Evolutionary conservation across 805 yeast species (phyloP), one percentile per base, ranked within the genome.

Genomic region (Komagataella pastoris): DNA sequence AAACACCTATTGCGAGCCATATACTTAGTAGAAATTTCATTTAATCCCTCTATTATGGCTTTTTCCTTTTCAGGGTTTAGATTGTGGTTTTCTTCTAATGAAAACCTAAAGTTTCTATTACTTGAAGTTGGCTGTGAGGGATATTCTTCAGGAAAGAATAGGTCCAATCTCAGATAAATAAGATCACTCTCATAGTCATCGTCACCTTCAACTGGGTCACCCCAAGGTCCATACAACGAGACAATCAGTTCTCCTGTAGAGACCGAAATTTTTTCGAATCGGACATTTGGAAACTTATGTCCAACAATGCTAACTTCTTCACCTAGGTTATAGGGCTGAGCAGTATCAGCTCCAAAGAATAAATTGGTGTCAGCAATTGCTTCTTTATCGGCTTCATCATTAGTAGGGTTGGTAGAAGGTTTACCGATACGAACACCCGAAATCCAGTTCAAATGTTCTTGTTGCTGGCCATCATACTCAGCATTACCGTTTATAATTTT

Each of bases 261-360:
- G 0, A 91, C 95, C 2, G 93, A 82, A 5, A 93, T 89, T 57
- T 81, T 81, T 61, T 91, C 98, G 63, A 93, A 89, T 1, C 82
- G 70, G 3, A 93, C 76, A 57, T 85, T 88, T 1, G 97, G 96
- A 62, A 90, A 89, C 58, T 86, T 87, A 58, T 84, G 89, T 2
- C 96, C 95, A 6, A 89, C 88, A 17, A 79, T 71, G 56, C 95
- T 84, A 1, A 93, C 89, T 64, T 91, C 99, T 64, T 90, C 97
- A 6, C 96, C 97, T 23, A 91, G 65, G 60, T 88, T 88, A 21
- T 82, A 68, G 0, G 81, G 77, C 56, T 66, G 68, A 3, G 58
- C 44, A 47, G 52, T 54, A 30, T 58, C 64, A 17, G 66, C 70
- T 19, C 68, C 70, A 50, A 68, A 65, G 1, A 63, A 59, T 50